Conservation (phyloP, 441 rosid species). For the Dalechampia spathulata region DNA sequence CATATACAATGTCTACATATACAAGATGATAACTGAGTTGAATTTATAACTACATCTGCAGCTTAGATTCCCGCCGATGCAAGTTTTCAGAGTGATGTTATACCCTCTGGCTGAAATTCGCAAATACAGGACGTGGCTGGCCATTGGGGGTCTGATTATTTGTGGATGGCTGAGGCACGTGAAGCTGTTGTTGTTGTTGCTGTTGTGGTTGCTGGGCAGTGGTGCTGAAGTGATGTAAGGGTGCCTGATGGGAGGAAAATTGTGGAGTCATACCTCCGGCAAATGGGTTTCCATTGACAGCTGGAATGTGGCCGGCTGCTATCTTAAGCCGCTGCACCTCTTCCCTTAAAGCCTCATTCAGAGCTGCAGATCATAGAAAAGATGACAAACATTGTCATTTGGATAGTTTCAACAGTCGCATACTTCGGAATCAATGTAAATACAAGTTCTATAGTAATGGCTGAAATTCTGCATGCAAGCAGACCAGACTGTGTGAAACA, state of each 20-base stretch:
- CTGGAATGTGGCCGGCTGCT: constrained; percentile 56
- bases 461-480: no score
- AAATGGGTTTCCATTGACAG: constrained; percentile 51
- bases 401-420: not conserved
- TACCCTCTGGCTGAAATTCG: constrained; percentile 58
- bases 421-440: no score
- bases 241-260: constrained; percentile 40
- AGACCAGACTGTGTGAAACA: not conserved
- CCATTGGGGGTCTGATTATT: constrained; percentile 34
- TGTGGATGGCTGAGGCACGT: constrained; percentile 33
- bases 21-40: constrained; percentile 20
- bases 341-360: constrained; percentile 67
- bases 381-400: not conserved
- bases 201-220: constrained; percentile 35
- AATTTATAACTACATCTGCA: constrained; percentile 11
- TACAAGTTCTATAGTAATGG: no score
- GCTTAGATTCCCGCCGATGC: constrained; percentile 5
- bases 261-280: constrained; percentile 35
- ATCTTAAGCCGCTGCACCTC: constrained; percentile 89
- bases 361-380: constrained; percentile 40
- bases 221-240: constrained; percentile 37
- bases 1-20: constrained; percentile 29
- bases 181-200: constrained; percentile 24
- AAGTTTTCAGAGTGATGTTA: constrained; percentile 18
- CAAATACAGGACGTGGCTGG: constrained; percentile 39